Evolutionary conservation across 2,329 filamentous ascomycete genomes (phyloP), one percentile per base, ranked within the genome.

Genomic region (Xylaria sp.): DNA sequence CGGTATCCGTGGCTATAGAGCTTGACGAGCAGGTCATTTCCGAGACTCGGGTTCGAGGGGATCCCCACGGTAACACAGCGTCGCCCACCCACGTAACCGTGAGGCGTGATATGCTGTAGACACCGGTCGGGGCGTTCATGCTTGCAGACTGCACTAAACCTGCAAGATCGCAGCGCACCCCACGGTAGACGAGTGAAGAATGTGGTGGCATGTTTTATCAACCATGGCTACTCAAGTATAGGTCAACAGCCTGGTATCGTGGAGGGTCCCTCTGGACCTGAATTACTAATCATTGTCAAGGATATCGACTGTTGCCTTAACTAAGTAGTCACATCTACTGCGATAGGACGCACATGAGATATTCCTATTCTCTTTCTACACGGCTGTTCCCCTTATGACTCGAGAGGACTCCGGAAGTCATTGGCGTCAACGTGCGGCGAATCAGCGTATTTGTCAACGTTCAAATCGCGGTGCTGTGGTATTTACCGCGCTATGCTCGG

Each of bases 21-120:
- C 18, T 46, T 15, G 36, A 56, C n/a, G 50, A 57, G 50, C 60
- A 43, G 56, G 57, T 18, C 39, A 63, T 43, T 59, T 68, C 53
- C 48, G 52, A 70, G 46, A 53, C 57, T 36, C 30, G 39, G n/a
- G 55, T 36, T 65, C 28, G 30, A 56, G 32, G 53, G 41, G 43
- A 48, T 30, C 32, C 41, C 41, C 18, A 25, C 45, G 67, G 60
- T 67, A 32, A 60, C 61, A 65, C 63, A 46, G 53, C 64, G 45
- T 67, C 48, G 23, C 65, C 39, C 39, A 41, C 23, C 52, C 39
- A 59, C 60, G 20, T 45, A 50, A 43, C 50, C 52, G 34, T 53
- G 62, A 65, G 65, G 50, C 50, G 46, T 65, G 53, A 45, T 56
- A 58, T 46, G 60, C 36, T 56, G 48, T 36, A 57, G 34, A 39